Percentiles rank a stretch among this genome's conserved stretches.
Evolutionary conservation across 2,329 filamentous ascomycete species (phyloP).

Genomic region (Clonostachys sp.): DNA sequence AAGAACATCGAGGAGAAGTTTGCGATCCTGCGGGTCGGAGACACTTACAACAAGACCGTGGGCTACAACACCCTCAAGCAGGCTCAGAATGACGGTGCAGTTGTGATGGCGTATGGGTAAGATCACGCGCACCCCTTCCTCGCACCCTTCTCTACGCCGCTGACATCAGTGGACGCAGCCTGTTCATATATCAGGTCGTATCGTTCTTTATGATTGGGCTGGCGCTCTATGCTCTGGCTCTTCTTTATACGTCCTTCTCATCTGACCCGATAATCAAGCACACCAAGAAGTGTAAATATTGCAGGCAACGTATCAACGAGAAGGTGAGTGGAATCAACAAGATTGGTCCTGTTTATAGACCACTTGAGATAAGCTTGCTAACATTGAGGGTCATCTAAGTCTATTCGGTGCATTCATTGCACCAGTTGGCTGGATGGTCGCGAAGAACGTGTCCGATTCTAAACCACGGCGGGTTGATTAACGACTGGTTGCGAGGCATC

Average conservation of each 20-base stretch:
- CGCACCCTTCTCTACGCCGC: not conserved
- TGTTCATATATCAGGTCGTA: constrained; percentile 60
- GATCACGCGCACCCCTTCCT: constrained; percentile 11
- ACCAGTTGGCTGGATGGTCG: constrained; percentile 47
- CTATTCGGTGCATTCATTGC: constrained; percentile 40
- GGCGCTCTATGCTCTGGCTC: constrained; percentile 60
- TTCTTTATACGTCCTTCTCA: constrained; percentile 55
- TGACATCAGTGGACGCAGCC: constrained; percentile 21
- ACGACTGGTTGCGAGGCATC: too few species aligned
- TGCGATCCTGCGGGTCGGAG: constrained; percentile 56
- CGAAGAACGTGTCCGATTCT: constrained; percentile 26
- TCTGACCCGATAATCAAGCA: constrained; percentile 68
- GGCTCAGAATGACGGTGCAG: constrained; percentile 65
- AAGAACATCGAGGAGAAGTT: constrained; percentile 74
- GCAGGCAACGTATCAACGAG: constrained; percentile 56
- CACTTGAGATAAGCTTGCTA: not conserved
- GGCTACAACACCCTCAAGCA: constrained; percentile 69
- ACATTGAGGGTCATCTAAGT: constrained; percentile 17
- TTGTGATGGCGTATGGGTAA: constrained; percentile 68
- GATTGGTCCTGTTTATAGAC: not conserved
- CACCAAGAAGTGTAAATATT: constrained; percentile 64
- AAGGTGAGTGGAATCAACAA: constrained; percentile 42
- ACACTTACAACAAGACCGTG: constrained; percentile 40
- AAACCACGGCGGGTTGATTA: not conserved
- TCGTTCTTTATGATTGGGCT: constrained; percentile 64